Conservation (phyloP, 257 asterid species). For the Gentiana dahurica region DNA sequence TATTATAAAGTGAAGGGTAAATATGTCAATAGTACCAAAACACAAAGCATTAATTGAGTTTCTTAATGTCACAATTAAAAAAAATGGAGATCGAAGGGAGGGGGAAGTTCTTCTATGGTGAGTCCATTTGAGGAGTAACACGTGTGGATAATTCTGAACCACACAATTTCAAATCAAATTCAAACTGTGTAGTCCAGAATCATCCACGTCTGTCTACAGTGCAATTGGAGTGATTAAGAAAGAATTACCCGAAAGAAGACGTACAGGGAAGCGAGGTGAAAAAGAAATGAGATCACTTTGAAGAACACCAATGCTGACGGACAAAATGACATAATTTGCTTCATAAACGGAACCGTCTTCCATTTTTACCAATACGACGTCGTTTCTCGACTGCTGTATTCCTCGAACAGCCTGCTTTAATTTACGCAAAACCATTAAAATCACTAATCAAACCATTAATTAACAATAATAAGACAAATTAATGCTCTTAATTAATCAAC, state of each 20-base stretch:
- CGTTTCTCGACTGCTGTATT: conserved; percentile 78
- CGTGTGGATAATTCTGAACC: too few species aligned
- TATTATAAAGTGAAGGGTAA: too few species aligned
- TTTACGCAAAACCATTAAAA: conserved; percentile 18
- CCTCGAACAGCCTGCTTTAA: conserved; percentile 70
- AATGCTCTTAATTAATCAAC: not conserved
- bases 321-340: conserved; percentile 75
- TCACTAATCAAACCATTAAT: not conserved
- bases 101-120: too few species aligned
- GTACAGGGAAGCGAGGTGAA: conserved; percentile 71
- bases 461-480: not conserved
- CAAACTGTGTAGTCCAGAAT: too few species aligned
- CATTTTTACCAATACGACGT: conserved; percentile 49
- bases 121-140: too few species aligned
- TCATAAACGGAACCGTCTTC: conserved; percentile 85
- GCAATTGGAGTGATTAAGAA: too few species aligned
- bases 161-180: too few species aligned
- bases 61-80: too few species aligned
- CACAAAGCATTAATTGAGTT: too few species aligned
- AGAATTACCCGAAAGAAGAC: conserved; percentile 2
- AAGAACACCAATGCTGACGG: conserved; percentile 90
- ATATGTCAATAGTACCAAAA: too few species aligned
- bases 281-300: conserved; percentile 72
- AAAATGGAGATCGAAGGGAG: not conserved
- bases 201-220: too few species aligned